Evolutionary conservation across 108 stramenopile genomes (phyloP), one percentile per base, ranked within the genome.

Genomic region (Seminavis robusta): DNA sequence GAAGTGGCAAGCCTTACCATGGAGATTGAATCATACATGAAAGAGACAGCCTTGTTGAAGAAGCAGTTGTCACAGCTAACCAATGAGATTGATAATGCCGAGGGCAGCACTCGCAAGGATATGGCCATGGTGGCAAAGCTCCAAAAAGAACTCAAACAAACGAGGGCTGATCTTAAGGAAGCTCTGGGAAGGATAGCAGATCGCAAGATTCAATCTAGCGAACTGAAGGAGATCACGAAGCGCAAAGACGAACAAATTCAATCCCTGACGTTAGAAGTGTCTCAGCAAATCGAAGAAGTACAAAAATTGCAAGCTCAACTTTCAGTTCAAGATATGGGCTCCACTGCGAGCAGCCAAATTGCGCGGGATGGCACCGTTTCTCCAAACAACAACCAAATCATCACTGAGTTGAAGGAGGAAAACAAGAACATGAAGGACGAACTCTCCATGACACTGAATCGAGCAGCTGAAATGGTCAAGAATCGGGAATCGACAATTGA

Each of bases 401-500:
- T 4, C 28, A 4, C 31, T 5, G 6, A 46, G 45, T 47, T 29
- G 28, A 27, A 49, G 21, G 29, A 59, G 20, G 31, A 59, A 2
- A 41, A 42, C 11, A 17, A 28, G 27, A 6, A 27, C 11, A 10
- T 59, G 2, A 30, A 59, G 26, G 30, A n/a, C 15, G 44, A 59
- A 59, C 57, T 59, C 19, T 15, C 19, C 17, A 11, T 13, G 13
- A 59, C 57, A 3, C n/a, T 59, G 6, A 44, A 59, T 2, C 7
- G 41, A 4, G 57, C 57, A 31, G 45, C 57, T 6, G 36, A 27
- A 3, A 46, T 59, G 57, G 57, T 59, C n/a, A 45, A 59, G 27
- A 44, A 59, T 23, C 57, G 57, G 1, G 57, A 59, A 46, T 43
- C 45, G 16, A 44, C 57, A 4, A 59, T 59, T 46, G 57, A 43